Conservation (phyloP, 108 stramenopile genomes). For the Conticribra guillardii region DNA sequence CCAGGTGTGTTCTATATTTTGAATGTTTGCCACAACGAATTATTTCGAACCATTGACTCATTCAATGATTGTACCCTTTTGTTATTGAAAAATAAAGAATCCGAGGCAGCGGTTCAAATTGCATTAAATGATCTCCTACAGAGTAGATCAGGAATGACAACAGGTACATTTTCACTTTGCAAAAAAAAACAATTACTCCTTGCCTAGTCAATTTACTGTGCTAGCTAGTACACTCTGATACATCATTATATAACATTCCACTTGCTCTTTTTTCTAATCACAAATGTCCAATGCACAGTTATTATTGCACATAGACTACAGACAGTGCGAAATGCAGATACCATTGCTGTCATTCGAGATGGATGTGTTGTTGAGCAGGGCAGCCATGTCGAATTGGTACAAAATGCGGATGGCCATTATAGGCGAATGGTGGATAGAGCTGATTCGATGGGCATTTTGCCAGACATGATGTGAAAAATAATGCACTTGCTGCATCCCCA, state of each 20-base stretch:
- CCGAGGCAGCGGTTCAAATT: slow-evolving; percentile 79
- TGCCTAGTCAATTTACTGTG: neutral
- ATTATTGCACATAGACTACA: slow-evolving; percentile 89
- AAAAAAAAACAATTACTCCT: neutral
- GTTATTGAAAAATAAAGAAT: slow-evolving; percentile 48
- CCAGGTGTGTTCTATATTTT: slow-evolving; percentile 29
- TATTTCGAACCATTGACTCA: no score
- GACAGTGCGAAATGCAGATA: slow-evolving; percentile 85
- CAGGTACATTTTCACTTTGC: neutral
- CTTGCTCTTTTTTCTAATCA: no score
- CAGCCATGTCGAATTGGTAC: slow-evolving; percentile 80
- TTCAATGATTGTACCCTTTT: slow-evolving; percentile 12
- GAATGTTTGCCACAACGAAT: neutral
- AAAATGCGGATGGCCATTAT: slow-evolving; percentile 48
- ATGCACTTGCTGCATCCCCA: no score
- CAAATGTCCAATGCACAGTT: no score
- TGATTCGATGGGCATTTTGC: slow-evolving; percentile 50
- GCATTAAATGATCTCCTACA: slow-evolving; percentile 77
- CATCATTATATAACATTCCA: neutral
- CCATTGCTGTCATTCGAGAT: slow-evolving; percentile 78
- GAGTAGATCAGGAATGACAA: slow-evolving; percentile 56
- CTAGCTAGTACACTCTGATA: neutral
- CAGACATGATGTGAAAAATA: slow-evolving; percentile 19
- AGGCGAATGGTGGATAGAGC: slow-evolving; percentile 49
- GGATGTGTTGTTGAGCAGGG: slow-evolving; percentile 79